phyloP scores from a whole-genome alignment of 495 filamentous ascomycete genomes.

The Margaritispora aquatica region DNA sequence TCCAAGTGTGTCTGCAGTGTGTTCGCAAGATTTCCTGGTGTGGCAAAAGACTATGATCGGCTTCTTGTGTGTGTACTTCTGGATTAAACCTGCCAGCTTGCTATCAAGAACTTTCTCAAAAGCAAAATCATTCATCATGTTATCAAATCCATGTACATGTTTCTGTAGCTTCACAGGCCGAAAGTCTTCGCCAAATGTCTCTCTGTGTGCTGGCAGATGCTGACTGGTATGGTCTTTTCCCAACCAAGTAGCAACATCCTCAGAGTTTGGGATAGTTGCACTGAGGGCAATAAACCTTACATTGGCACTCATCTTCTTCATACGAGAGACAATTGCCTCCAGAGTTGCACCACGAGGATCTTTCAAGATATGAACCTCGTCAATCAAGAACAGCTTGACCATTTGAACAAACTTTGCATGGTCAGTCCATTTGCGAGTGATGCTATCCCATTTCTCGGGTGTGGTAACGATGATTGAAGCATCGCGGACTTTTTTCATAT shows the following conservation, averaged over 20 bases:
- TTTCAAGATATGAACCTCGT: conserved; percentile 94
- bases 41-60: conserved; percentile 93
- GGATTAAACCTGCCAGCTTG: conserved; percentile 71
- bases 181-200: conserved; percentile 88
- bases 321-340: conserved; percentile 93
- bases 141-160: conserved; percentile 72
- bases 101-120: conserved; percentile 76
- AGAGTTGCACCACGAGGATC: conserved; percentile 84
- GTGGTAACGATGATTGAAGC: conserved; percentile 94
- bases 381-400: conserved; percentile 87
- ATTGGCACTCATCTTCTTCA: conserved; percentile 85
- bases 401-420: conserved; percentile 77
- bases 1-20: conserved; percentile 68
- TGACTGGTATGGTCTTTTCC: conserved; percentile 65
- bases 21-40: conserved; percentile 69
- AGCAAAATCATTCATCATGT: conserved; percentile 68
- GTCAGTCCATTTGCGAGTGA: conserved; percentile 94
- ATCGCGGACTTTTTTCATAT: conserved; percentile 67
- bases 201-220: conserved; percentile 60
- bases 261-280: conserved; percentile 88
- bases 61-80: conserved; percentile 68
- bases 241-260: conserved; percentile 89
- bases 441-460: conserved; percentile 97
- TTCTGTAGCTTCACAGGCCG: conserved; percentile 84
- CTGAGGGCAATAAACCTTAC: conserved; percentile 89